Evolutionary conservation across 768 basidiomycete genomes (phyloP).

Genomic region (Kwoniella dendrophila): DNA sequence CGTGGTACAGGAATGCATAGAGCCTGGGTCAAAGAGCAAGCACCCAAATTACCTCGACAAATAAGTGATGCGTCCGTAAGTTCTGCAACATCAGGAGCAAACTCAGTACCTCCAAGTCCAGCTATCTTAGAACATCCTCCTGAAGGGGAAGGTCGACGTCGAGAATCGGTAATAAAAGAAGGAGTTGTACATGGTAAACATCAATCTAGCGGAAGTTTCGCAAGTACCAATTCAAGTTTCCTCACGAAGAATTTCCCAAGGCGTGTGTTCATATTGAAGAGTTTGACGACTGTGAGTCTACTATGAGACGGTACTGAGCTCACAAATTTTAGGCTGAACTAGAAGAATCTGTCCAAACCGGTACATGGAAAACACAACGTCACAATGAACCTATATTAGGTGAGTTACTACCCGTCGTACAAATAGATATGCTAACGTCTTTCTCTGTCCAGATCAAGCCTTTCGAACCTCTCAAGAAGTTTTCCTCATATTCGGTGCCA

Average conservation of each 20-base stretch:
- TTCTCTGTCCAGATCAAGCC: conserved; percentile 67
- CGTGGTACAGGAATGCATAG: conserved; percentile 81
- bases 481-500: conserved; percentile 85
- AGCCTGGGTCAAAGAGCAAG: conserved; percentile 71
- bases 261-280: conserved; percentile 92
- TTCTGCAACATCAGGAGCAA: conserved; percentile 15
- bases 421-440: not conserved
- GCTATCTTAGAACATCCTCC: conserved; percentile 41
- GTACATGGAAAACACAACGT: conserved; percentile 87
- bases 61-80: conserved; percentile 9
- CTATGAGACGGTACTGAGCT: not conserved
- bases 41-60: conserved; percentile 25
- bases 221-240: conserved; percentile 82
- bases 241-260: conserved; percentile 74
- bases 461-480: conserved; percentile 88
- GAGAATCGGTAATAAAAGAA: conserved; percentile 31
- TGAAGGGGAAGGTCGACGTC: conserved; percentile 48
- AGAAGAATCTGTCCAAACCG: conserved; percentile 74
- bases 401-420: conserved; percentile 10
- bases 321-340: conserved; percentile 65
- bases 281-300: conserved; percentile 69
- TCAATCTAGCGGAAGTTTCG: conserved; percentile 68
- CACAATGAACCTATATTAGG: conserved; percentile 83
- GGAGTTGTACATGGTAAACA: conserved; percentile 50
- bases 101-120: conserved; percentile 28